Percentiles rank a stretch among this genome's conserved stretches.
These are phyloP conservation scores for Pelargonium cotyledonis DNA, from an alignment of 441 rosid species.

Conservation along the genomic window DNA sequence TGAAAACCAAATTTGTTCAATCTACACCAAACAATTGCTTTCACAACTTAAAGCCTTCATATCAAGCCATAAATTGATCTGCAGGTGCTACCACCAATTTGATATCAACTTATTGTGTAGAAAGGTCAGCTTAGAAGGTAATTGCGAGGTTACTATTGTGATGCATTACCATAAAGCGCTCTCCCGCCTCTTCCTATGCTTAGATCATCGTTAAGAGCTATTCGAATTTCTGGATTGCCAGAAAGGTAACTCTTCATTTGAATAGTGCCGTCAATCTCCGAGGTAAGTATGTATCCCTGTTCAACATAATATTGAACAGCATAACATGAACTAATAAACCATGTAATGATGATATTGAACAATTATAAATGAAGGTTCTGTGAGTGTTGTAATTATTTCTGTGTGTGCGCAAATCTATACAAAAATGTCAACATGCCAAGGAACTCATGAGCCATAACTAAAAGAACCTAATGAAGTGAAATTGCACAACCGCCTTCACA, in stretches of 20 bases:
- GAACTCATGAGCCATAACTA: neutral
- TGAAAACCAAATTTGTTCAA: neutral
- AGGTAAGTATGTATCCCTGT: slow-evolving; percentile 93
- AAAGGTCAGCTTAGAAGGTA: slow-evolving; percentile 5
- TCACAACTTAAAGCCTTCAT: neutral
- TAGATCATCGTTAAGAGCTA: slow-evolving; percentile 91
- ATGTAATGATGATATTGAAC: neutral
- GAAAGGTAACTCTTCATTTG: slow-evolving; percentile 97
- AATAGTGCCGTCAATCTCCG: slow-evolving; percentile 97
- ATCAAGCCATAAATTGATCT: slow-evolving; percentile 8
- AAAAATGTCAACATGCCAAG: neutral
- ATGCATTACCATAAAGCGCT: slow-evolving; percentile 61
- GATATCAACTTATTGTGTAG: neutral
- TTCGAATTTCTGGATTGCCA: slow-evolving; percentile 92
- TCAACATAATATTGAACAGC: slow-evolving; percentile 1
- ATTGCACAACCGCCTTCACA: neutral
- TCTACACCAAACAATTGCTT: neutral
- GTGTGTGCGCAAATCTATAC: neutral
- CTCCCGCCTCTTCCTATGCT: slow-evolving; percentile 78
- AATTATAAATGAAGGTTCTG: neutral
- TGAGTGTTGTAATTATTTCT: neutral
- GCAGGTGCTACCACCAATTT: slow-evolving; percentile 9
- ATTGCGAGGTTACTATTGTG: slow-evolving; percentile 1
- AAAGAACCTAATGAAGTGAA: neutral
- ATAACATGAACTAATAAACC: neutral